Conservation (phyloP, 2,329 filamentous ascomycete species). For the Plectosphaerella sp. region DNA sequence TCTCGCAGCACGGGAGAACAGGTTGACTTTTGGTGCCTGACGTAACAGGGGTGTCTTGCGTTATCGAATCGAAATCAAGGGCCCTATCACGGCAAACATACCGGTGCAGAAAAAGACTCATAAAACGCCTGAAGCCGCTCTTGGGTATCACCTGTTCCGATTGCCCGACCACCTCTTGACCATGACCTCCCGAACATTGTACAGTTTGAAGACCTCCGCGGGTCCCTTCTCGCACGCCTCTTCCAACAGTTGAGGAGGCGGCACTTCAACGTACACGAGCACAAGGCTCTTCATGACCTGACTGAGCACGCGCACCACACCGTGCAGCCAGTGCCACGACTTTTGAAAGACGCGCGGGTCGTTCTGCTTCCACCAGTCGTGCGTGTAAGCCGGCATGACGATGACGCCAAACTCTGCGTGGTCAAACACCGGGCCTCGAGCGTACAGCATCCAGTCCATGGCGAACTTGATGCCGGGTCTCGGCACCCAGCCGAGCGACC, state of each 20-base stretch:
- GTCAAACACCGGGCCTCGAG: conserved; percentile 86
- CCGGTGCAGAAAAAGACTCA: background rate
- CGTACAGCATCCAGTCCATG: conserved; percentile 91
- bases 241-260: conserved; percentile 53
- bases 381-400: conserved; percentile 76
- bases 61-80: too few relatives aligned
- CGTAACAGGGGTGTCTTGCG: too few relatives aligned
- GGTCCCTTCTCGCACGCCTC: conserved; percentile 49
- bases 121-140: background rate
- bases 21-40: too few relatives aligned
- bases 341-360: conserved; percentile 44
- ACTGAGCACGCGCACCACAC: conserved; percentile 81
- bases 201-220: conserved; percentile 59
- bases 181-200: conserved; percentile 75
- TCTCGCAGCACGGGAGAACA: too few relatives aligned
- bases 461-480: conserved; percentile 92
- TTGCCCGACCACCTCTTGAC: conserved; percentile 83
- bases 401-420: conserved; percentile 91
- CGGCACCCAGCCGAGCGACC: conserved; percentile 91
- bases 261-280: conserved; percentile 87
- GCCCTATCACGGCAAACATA: too few relatives aligned
- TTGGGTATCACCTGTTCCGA: conserved; percentile 47
- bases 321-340: conserved; percentile 82
- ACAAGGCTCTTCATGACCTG: conserved; percentile 90
- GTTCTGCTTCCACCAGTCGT: conserved; percentile 65